phyloP scores from a whole-genome alignment of 2,329 filamentous ascomycete genomes.

The Xylariaceae sp. region DNA sequence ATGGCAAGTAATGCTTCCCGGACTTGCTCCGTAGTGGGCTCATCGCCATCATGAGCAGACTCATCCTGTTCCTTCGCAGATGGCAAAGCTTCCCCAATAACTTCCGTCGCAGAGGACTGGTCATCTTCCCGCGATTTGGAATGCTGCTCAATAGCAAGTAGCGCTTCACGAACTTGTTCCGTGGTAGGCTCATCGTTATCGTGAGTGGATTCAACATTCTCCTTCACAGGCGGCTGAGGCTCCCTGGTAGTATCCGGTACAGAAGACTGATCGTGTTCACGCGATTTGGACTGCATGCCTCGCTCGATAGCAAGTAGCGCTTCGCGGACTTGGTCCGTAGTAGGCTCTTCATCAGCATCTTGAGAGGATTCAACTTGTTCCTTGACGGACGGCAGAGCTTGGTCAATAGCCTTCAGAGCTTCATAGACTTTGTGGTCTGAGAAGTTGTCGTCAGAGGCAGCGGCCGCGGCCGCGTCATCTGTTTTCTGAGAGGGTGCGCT shows the following conservation, averaged over 20 bases:
- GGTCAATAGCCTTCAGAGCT: neutral
- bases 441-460: neutral
- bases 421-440: neutral
- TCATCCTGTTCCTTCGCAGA: no score
- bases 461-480: neutral
- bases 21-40: neutral
- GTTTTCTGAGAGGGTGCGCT: neutral
- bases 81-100: no score
- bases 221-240: no score
- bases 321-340: neutral
- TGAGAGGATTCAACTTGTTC: neutral
- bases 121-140: neutral
- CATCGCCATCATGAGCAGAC: neutral
- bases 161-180: neutral
- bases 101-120: no score
- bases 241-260: no score
- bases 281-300: neutral
- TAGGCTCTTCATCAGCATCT: neutral
- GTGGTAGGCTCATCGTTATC: neutral
- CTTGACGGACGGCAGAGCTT: neutral
- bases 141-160: neutral
- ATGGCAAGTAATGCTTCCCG: neutral
- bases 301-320: neutral
- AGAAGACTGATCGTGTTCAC: neutral
- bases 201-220: neutral